phyloP scores from a whole-genome alignment of 495 filamentous ascomycete genomes.

The Podospora pseudopauciseta region DNA sequence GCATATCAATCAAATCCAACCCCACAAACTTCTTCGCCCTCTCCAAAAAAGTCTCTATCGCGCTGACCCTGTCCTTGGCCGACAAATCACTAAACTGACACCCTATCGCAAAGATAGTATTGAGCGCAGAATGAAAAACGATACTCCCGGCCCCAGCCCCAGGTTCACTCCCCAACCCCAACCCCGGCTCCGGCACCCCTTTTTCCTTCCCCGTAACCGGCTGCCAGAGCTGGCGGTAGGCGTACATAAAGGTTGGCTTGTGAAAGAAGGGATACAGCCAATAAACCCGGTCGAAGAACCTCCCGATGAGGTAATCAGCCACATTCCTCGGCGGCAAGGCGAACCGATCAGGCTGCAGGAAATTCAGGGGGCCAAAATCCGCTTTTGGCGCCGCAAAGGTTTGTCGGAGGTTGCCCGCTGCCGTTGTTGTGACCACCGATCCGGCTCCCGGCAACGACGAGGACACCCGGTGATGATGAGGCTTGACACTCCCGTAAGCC shows the following conservation, averaged over 20 bases:
- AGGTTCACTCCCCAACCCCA: conserved; percentile 41
- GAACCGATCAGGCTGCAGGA: conserved; percentile 18
- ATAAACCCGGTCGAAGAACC: conserved; percentile 42
- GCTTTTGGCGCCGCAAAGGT: neutral
- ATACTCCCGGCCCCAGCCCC: conserved; percentile 40
- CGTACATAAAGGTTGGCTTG: conserved; percentile 41
- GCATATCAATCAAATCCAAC: conserved; percentile 44
- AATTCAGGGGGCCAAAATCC: neutral
- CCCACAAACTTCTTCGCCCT: conserved; percentile 43
- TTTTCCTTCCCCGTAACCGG: conserved; percentile 20
- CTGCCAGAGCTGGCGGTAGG: conserved; percentile 44
- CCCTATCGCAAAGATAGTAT: conserved; percentile 44
- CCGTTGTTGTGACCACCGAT: neutral
- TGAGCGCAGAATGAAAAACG: conserved; percentile 46
- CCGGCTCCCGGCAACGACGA: no score
- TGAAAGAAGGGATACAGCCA: conserved; percentile 48
- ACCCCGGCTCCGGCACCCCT: conserved; percentile 12
- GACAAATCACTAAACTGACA: conserved; percentile 45
- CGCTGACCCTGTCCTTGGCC: conserved; percentile 34
- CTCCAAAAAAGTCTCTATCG: conserved; percentile 44
- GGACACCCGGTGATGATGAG: neutral
- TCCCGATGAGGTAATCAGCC: conserved; percentile 44
- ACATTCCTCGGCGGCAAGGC: conserved; percentile 40
- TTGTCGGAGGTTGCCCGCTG: neutral
- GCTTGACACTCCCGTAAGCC: conserved; percentile 32